These are phyloP conservation scores for Penicillium sp. DNA, from an alignment of 2,329 filamentous ascomycete genomes.

Conservation along the genomic window DNA sequence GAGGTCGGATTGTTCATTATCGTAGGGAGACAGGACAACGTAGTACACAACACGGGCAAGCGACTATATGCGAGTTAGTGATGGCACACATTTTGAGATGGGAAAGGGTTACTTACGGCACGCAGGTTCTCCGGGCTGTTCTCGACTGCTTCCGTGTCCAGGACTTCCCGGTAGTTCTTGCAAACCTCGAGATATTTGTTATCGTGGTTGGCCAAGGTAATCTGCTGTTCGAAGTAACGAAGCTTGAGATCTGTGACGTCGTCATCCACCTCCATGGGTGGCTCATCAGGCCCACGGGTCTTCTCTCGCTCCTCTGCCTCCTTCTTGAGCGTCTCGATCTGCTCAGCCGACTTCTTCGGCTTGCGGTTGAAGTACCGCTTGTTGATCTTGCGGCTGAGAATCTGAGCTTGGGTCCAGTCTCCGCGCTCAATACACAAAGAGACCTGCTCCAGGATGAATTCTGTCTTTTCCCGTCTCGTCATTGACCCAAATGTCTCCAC, in stretches of 20 bases:
- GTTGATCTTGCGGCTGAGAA: slow-evolving; percentile 95
- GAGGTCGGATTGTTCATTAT: slow-evolving; percentile 97
- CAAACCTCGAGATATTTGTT: slow-evolving; percentile 96
- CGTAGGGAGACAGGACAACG: slow-evolving; percentile 90
- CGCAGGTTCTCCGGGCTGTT: slow-evolving; percentile 82
- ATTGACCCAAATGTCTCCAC: slow-evolving; percentile 99
- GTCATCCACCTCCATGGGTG: slow-evolving; percentile 73
- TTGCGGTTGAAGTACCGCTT: slow-evolving; percentile 87
- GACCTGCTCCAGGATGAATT: slow-evolving; percentile 96
- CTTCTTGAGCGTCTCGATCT: slow-evolving; percentile 87
- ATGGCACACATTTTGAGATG: background rate
- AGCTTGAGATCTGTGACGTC: slow-evolving; percentile 97
- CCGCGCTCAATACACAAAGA: slow-evolving; percentile 89
- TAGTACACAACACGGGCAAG: slow-evolving; percentile 97
- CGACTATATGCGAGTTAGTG: slow-evolving; percentile 54
- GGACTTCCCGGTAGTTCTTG: slow-evolving; percentile 95
- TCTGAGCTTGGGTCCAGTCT: slow-evolving; percentile 94
- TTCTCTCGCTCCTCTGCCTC: slow-evolving; percentile 74
- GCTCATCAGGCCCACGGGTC: slow-evolving; percentile 72
- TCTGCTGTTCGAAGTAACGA: slow-evolving; percentile 95
- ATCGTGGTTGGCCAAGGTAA: slow-evolving; percentile 91
- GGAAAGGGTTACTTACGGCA: slow-evolving; percentile 60
- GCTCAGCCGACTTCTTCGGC: slow-evolving; percentile 84
- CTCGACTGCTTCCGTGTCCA: slow-evolving; percentile 94
- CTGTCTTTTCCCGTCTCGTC: slow-evolving; percentile 95